Evolutionary conservation across 352 stramenopile species (phyloP), one percentile per base, ranked within the genome.

Genomic region (Phytopythium chamaehyphon): DNA sequence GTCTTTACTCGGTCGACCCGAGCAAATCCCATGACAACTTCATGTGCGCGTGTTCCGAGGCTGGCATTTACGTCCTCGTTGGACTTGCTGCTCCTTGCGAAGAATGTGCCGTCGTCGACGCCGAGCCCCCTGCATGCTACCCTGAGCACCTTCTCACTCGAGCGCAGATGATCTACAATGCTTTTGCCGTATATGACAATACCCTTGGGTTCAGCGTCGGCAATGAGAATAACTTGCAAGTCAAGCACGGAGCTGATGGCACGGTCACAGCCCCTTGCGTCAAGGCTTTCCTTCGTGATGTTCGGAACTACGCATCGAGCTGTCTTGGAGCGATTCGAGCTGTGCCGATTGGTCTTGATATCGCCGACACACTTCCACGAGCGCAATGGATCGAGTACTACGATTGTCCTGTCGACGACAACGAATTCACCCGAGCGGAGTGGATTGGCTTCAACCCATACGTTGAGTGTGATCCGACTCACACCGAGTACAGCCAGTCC

Each of bases 371-470:
- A 15, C 64, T 62, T 10, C 77, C 74, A 28, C 73, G 77, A 15
- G 51, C 54, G 18, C 63, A 72, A 55, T 86, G 74, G 74, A 66
- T 86, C 40, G 57, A 57, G 36, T 88, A 83, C 62, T 85, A 79
- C 36, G 74, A 88, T 40, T 88, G 74, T 23, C 19, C 64, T 23
- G 51, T 80, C 10, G 68, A 84, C 36, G 58, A 75, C 38, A 61
- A 89, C 40, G 73, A 82, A 42, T 71, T 76, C 62, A 68, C 72
- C 3, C 64, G 72, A 44, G 62, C 72, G 2, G 72, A 86, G 22
- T 86, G 75, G 75, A 66, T 81, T 48, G 64, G 76, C 18, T 85
- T 87, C 50, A 87, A 90, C 45, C 76, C 74, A 44, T 90, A 90
- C 55, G 74, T 86, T 2, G 74, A 90, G 46, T 90, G 75, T 42